phyloP scores from a whole-genome alignment of 2,329 filamentous ascomycete genomes.

The Cladorrhinum sp. region DNA sequence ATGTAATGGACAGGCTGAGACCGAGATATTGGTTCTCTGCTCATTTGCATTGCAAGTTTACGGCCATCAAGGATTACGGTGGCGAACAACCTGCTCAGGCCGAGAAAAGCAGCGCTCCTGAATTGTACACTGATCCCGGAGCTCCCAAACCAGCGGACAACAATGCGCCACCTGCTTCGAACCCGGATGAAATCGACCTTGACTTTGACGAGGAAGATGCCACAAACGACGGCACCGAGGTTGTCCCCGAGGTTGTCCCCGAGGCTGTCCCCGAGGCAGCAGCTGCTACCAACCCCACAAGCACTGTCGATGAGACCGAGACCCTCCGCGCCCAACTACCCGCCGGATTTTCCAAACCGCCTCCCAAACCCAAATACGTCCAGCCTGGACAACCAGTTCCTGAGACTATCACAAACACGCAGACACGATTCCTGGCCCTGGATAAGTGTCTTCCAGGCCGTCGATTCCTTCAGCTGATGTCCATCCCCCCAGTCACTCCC shows the following conservation, averaged over 20 bases:
- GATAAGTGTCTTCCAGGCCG: slow-evolving; percentile 84
- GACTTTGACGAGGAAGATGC: slow-evolving; percentile 4
- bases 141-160: slow-evolving; percentile 24
- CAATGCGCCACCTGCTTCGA: not conserved
- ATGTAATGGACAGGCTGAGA: slow-evolving; percentile 76
- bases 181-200: slow-evolving; percentile 27
- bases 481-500: slow-evolving; percentile 53
- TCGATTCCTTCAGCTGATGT: slow-evolving; percentile 77
- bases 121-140: not conserved
- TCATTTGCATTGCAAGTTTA: slow-evolving; percentile 86
- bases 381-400: slow-evolving; percentile 63
- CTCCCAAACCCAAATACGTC: slow-evolving; percentile 35
- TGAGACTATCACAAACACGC: slow-evolving; percentile 69
- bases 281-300: slow-evolving; percentile 27
- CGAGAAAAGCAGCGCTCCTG: not conserved
- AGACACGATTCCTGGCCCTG: slow-evolving; percentile 80
- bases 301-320: slow-evolving; percentile 40
- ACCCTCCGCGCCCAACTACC: slow-evolving; percentile 72
- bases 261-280: slow-evolving; percentile 8
- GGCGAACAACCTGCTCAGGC: not conserved
- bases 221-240: not conserved
- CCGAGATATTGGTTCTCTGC: slow-evolving; percentile 91
- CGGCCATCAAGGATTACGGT: slow-evolving; percentile 62
- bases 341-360: slow-evolving; percentile 61
- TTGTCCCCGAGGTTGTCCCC: slow-evolving; percentile 9